Percentiles rank a stretch among this genome's conserved stretches.
These are phyloP conservation scores for Aaosphaeria pasadenensis DNA, from an alignment of 2,329 filamentous ascomycete genomes.

Conservation along the genomic window DNA sequence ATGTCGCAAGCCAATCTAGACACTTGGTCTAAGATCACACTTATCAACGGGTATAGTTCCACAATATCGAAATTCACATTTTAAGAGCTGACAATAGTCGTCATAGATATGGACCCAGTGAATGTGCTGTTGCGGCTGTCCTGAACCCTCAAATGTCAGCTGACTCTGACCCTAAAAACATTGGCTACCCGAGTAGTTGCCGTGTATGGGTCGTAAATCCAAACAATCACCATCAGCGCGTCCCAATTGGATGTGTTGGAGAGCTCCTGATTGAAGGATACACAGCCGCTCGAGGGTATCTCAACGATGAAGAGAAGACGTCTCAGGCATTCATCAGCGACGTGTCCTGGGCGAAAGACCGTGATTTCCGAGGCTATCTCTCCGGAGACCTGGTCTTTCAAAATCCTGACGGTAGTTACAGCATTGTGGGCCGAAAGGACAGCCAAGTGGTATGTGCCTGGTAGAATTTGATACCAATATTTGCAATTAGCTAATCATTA, in stretches of 20 bases:
- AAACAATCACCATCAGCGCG: conserved; percentile 17
- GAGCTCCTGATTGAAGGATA: conserved; percentile 59
- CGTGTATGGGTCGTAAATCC: conserved; percentile 38
- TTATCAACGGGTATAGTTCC: conserved; percentile 16
- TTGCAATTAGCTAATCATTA: background rate
- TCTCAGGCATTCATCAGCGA: conserved; percentile 17
- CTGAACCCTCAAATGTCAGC: conserved; percentile 5
- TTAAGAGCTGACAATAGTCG: background rate
- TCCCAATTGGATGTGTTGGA: conserved; percentile 30
- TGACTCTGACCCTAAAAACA: conserved; percentile 14
- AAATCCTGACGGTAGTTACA: conserved; percentile 17
- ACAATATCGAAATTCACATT: background rate
- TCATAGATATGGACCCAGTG: conserved; percentile 20
- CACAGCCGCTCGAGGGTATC: conserved; percentile 31
- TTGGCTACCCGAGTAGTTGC: conserved; percentile 21
- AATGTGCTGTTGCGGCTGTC: conserved; percentile 18
- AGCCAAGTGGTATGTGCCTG: conserved; percentile 19
- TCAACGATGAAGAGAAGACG: conserved; percentile 20
- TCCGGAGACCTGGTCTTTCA: conserved; percentile 22
- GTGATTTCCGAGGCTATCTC: conserved; percentile 15
- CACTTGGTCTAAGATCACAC: conserved; percentile 18
- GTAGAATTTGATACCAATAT: background rate
- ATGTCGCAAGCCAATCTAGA: conserved; percentile 20
- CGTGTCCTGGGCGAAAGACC: conserved; percentile 11
- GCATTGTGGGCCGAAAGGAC: conserved; percentile 21